Base-by-base conservation (phyloP, 768 basidiomycete species). In the Rubroboletus satanas region DNA sequence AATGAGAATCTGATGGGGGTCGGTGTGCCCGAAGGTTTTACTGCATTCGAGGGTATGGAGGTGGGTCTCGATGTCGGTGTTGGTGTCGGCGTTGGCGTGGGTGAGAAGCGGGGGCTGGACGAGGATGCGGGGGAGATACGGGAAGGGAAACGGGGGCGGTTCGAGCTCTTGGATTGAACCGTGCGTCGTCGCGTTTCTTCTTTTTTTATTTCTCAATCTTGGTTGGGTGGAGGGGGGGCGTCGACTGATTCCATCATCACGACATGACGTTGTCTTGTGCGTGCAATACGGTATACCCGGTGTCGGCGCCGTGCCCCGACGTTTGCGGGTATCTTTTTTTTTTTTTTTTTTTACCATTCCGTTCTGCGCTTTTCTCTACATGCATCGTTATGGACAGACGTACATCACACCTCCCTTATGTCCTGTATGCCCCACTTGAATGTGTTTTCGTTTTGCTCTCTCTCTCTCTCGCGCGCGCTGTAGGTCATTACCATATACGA, bases 1-100 rank as follows among this genome's bases (percentile, higher is more conserved):
- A 83, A 80, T 31, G 88, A 88, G 59, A 76, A 77, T 5, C 78
- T 87, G 64, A 70, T 75, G 69, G 77, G 74, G 14, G 65, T 77
- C 28, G 74, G 76, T 21, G 63, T 71, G 17, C 11, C 67, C 5
- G 69, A 69, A 36, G 70, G 57, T 2, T 62, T 68, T 23, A 7
- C 46, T 21, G 36, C 49, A 3, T 67, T 64, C n/a, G 66, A 59
- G 47, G 53, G 42, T 5, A 51, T 68, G 10, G 60, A 26, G 7
- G 53, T 61, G 0, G 51, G 44, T 26, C 36, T 65, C 1, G 61
- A 48, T 41, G 56, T 62, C 4, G 52, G 68, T 59, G 59, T 72
- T 64, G 65, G 56, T 57, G 57, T 49, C 46, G 31, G 49, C 7
- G 54, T 52, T 26, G 68, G 51, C 7, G 60, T 66, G 56, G 71